phyloP scores from a whole-genome alignment of 441 rosid genomes.

The Croton setiger region DNA sequence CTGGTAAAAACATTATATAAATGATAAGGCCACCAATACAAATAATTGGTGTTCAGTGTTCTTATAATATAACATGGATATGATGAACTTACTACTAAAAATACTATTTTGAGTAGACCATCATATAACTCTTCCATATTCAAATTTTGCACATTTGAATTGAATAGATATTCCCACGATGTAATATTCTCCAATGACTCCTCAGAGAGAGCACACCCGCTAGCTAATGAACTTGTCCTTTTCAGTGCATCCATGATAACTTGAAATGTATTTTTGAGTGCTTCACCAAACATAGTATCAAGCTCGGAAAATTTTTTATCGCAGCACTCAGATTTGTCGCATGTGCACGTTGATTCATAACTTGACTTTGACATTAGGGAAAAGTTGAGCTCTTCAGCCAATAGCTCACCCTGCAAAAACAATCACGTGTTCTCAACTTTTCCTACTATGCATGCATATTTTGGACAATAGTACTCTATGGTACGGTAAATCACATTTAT shows the following conservation, averaged over 20 bases:
- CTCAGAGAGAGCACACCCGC: slow-evolving; percentile 33
- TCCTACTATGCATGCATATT: background rate
- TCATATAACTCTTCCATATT: slow-evolving; percentile 47
- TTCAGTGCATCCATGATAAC: slow-evolving; percentile 43
- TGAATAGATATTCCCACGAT: slow-evolving; percentile 62
- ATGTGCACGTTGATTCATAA: slow-evolving; percentile 22
- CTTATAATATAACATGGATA: background rate
- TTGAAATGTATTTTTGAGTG: slow-evolving; percentile 35
- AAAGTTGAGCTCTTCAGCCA: slow-evolving; percentile 47
- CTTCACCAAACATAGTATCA: slow-evolving; percentile 39
- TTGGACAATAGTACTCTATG: background rate
- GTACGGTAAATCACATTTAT: background rate
- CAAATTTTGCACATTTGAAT: slow-evolving; percentile 44
- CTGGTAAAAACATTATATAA: slow-evolving; percentile 41
- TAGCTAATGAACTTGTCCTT: slow-evolving; percentile 38
- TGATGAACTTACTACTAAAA: slow-evolving; percentile 50
- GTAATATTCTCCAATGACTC: slow-evolving; percentile 46
- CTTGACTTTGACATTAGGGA: slow-evolving; percentile 23
- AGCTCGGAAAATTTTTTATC: slow-evolving; percentile 28
- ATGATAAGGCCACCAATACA: slow-evolving; percentile 13
- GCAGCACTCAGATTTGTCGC: slow-evolving; percentile 13
- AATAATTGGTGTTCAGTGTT: background rate
- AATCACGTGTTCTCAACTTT: background rate
- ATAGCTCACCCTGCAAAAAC: slow-evolving; percentile 54
- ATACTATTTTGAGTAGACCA: slow-evolving; percentile 46